A percentile compares a stretch with the other conserved stretches of the same genome.
Evolutionary conservation across 345 rosid species (phyloP).

Genomic region (Aegle marmelos): DNA sequence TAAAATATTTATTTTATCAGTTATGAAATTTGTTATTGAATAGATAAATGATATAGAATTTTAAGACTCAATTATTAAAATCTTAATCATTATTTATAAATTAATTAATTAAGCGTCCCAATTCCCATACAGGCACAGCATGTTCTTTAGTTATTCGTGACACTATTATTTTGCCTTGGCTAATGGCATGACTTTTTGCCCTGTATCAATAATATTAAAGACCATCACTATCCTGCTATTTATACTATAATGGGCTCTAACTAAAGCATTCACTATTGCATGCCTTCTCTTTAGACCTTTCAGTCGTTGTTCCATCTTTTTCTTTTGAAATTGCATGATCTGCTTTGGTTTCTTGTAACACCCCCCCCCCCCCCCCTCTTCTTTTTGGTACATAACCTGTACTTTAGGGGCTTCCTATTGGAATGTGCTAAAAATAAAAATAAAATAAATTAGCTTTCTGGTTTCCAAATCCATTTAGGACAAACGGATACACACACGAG

Average conservation of each 20-base stretch:
- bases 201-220: not conserved
- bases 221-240: not conserved
- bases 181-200: not conserved
- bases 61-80: too few species aligned
- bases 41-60: too few species aligned
- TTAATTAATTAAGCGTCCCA: too few species aligned
- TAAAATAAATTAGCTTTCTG: not conserved
- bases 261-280: not conserved
- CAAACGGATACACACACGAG: constrained; percentile 18
- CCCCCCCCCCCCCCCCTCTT: not conserved
- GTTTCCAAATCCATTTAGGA: constrained; percentile 32
- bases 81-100: too few species aligned
- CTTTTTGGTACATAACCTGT: not conserved
- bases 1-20: too few species aligned
- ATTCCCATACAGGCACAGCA: too few species aligned
- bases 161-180: not conserved
- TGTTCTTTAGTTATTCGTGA: not conserved
- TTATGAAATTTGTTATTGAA: too few species aligned
- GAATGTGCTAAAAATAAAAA: not conserved
- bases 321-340: not conserved
- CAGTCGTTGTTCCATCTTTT: too few species aligned
- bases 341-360: not conserved
- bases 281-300: not conserved
- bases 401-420: not conserved
- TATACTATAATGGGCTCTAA: not conserved